Conservation (phyloP, 2,329 filamentous ascomycete genomes). For the Stenocarpella maydis region DNA sequence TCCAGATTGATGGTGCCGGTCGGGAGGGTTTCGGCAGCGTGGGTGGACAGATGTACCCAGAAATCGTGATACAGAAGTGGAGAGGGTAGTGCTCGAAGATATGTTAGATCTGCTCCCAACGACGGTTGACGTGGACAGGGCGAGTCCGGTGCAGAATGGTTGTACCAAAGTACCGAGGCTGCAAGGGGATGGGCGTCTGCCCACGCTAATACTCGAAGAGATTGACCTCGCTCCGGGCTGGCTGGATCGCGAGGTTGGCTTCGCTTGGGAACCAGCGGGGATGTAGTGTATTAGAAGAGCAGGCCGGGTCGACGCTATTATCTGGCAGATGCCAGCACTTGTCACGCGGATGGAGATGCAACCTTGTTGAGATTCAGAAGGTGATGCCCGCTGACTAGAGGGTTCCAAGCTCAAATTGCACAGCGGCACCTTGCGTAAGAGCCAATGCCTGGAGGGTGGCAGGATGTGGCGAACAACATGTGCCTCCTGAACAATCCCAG, state of each 20-base stretch:
- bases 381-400: conserved; percentile 24
- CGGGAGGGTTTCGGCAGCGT: conserved; percentile 21
- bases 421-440: conserved; percentile 24
- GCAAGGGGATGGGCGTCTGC: conserved; percentile 20
- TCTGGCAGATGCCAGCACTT: conserved; percentile 30
- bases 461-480: conserved; percentile 21
- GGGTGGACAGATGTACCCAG: conserved; percentile 23
- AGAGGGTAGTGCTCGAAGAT: conserved; percentile 27
- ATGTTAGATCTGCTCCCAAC: conserved; percentile 25
- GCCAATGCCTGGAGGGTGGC: conserved; percentile 6
- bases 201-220: conserved; percentile 29
- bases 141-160: conserved; percentile 1
- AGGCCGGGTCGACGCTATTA: conserved; percentile 23
- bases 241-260: conserved; percentile 32
- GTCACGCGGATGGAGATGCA: conserved; percentile 7
- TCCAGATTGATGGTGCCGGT: conserved; percentile 8
- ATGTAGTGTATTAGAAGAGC: conserved; percentile 18
- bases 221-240: conserved; percentile 26
- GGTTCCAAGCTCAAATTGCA: conserved; percentile 27
- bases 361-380: conserved; percentile 23
- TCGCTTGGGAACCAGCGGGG: conserved; percentile 28
- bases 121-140: conserved; percentile 24
- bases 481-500: neutral
- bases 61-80: conserved; percentile 24
- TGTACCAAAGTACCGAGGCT: conserved; percentile 18